Evolutionary conservation across 495 filamentous ascomycete species (phyloP), one percentile per base, ranked within the genome.

Genomic region (Penicillium bovifimosum): DNA sequence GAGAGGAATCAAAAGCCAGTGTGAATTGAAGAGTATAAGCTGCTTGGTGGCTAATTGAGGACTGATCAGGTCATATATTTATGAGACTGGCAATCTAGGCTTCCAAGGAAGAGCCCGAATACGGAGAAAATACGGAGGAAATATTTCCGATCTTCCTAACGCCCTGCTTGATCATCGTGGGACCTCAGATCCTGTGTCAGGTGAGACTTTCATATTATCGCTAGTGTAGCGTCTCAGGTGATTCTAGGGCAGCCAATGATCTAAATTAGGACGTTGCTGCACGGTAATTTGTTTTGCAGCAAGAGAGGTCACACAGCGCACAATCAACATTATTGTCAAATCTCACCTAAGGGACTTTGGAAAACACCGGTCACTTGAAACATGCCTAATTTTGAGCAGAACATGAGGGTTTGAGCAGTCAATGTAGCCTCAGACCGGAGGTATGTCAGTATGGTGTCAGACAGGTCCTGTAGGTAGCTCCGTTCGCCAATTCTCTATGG

Each of bases 391-490:
- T 38, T 18, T 2, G 11, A 13, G 17, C 9, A 9, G 17, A 24
- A 33, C 11, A 2, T 33, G 2, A 13, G 13, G 11, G 17, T n/a
- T 26, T 24, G 4, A 24, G 20, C 20, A 24, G 20, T 24, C 20
- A 4, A 14, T 26, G 13, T 43, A 13, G 28, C 24, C 14, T 9
- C 13, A 31, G 14, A 45, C 32, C 43, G 17, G 31, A 13, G 39
- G 27, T 14, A 11, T 20, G 43, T 46, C 43, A 16, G 9, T 42
- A 33, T 55, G 52, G n/a, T 20, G 43, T 46, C 43, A 16, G 9
- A 47, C 39, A 58, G 52, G n/a, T n/a, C 50, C 55, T 24, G 2
- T 24, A 24, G 56, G 52, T 20, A 51, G 50, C 60, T 57, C 54
- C 52, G 53, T 60, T 41, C 40, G 50, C 54, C 48, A 55, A 24